Conservation (phyloP, 345 rosid genomes). For the Balakata baccata region DNA sequence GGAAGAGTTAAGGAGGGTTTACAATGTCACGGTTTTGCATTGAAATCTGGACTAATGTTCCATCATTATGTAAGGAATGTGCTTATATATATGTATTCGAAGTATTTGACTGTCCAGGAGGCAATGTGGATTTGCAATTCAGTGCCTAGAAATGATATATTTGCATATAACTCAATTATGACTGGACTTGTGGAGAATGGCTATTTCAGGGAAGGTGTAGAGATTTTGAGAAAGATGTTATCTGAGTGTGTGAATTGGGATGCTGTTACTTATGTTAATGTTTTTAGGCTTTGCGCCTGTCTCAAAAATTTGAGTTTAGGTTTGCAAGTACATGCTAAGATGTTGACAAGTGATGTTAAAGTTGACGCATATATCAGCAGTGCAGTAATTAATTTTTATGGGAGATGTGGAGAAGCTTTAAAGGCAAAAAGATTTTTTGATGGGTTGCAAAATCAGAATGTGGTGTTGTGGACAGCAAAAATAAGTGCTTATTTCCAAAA, state of each 20-base stretch:
- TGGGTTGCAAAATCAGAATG: constrained; percentile 36
- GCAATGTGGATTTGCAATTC: constrained; percentile 42
- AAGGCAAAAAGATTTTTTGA: constrained; percentile 55
- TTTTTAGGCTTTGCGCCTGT: constrained; percentile 50
- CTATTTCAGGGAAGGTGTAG: constrained; percentile 44
- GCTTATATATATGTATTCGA: constrained; percentile 54
- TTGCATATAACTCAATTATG: constrained; percentile 53
- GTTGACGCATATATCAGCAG: constrained; percentile 39
- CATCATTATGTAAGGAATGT: constrained; percentile 60
- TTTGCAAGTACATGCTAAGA: constrained; percentile 51
- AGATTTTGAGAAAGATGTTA: constrained; percentile 48
- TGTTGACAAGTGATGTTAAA: constrained; percentile 38
- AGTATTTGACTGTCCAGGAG: constrained; percentile 38
- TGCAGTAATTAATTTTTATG: constrained; percentile 71
- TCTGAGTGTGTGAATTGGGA: constrained; percentile 46
- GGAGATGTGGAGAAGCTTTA: constrained; percentile 53
- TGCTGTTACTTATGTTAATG: constrained; percentile 45
- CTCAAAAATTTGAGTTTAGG: constrained; percentile 54
- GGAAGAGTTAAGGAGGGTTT: constrained; percentile 50
- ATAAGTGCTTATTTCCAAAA: constrained; percentile 67
- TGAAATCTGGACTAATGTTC: constrained; percentile 56
- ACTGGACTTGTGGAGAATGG: constrained; percentile 55
- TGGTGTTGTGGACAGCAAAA: constrained; percentile 61
- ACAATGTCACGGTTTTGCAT: constrained; percentile 63
- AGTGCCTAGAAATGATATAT: constrained; percentile 43